These are phyloP conservation scores for Cutaneotrichosporon sp. DNA, from an alignment of 1,284 basidiomycete genomes.

Conservation along the genomic window DNA sequence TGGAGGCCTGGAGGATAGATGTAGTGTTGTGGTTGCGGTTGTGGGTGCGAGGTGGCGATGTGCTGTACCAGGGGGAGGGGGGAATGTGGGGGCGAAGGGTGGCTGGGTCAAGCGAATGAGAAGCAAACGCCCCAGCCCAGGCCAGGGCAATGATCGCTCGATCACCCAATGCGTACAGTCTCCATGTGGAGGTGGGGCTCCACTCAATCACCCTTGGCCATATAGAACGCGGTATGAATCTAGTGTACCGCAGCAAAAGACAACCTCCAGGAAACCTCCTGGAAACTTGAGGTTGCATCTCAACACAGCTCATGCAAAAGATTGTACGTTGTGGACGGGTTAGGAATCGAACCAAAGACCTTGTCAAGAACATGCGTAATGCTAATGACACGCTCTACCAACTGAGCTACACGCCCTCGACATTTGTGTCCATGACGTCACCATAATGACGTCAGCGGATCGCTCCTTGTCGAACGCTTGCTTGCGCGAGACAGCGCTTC, in stretches of 20 bases:
- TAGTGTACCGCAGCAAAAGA: not conserved
- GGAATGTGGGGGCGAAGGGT: not conserved
- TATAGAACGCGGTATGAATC: not conserved
- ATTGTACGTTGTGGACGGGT: not conserved
- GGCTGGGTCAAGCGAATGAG: not conserved
- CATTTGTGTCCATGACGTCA: not conserved
- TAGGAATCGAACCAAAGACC: slow-evolving; percentile 3
- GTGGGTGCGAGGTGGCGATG: not conserved
- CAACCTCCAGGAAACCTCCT: not conserved
- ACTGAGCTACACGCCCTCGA: not conserved
- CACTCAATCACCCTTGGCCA: not conserved
- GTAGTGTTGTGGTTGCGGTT: not conserved
- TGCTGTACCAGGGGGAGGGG: not conserved
- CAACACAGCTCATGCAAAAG: not conserved
- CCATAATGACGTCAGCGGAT: no score
- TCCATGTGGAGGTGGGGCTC: not conserved
- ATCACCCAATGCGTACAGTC: no score
- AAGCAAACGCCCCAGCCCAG: not conserved
- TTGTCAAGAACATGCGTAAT: not conserved
- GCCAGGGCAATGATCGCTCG: not conserved
- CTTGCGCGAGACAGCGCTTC: no score
- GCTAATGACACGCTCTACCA: slow-evolving; percentile 2
- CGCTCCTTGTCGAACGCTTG: no score
- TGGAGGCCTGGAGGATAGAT: not conserved
- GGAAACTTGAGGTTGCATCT: no score